Conservation (phyloP, 305 asterid species). For the Plantago rigida region DNA sequence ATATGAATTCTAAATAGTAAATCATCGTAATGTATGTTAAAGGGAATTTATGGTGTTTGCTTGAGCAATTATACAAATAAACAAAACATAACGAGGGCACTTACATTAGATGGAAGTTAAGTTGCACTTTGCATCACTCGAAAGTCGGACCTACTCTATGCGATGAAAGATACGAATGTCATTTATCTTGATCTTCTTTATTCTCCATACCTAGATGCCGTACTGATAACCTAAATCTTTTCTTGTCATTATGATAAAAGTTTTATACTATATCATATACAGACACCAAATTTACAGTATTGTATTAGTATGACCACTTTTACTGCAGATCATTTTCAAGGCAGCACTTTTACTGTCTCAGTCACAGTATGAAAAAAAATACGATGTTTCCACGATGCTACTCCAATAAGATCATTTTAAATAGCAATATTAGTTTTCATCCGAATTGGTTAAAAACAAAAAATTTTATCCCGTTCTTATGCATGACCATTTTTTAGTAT, state of each 20-base stretch:
- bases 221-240: too few relatives aligned
- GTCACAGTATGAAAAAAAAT: too few relatives aligned
- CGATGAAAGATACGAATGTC: neutral
- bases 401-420: neutral
- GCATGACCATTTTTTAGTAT: neutral
- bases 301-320: too few relatives aligned
- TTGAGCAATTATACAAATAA: neutral
- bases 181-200: too few relatives aligned
- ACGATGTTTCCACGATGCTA: neutral
- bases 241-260: too few relatives aligned
- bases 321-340: too few relatives aligned
- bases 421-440: neutral
- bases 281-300: too few relatives aligned
- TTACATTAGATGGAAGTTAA: neutral
- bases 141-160: neutral
- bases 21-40: neutral
- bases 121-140: too few relatives aligned
- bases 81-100: neutral
- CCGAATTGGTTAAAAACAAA: too few relatives aligned
- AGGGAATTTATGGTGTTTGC: neutral
- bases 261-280: too few relatives aligned
- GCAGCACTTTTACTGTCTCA: too few relatives aligned
- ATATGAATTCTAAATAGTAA: neutral
- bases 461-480: neutral
- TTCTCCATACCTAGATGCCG: too few relatives aligned